Evolutionary conservation across 164 flowering plant species (phyloP), one percentile per base, ranked within the genome.

Genomic region (Paratinospora sagittata): DNA sequence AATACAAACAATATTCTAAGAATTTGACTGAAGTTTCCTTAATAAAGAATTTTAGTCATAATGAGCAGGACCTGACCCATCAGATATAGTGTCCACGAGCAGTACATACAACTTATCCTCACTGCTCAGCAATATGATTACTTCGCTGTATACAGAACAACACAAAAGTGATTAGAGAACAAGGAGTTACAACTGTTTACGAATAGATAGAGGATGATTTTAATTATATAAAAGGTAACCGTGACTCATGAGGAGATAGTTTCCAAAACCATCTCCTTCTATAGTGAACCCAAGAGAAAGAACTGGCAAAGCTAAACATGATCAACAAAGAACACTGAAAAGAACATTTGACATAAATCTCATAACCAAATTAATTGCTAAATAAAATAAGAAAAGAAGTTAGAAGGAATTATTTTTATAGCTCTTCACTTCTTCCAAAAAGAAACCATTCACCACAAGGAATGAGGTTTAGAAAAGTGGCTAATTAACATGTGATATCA

Each of bases 41-140:
- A 57, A 49, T 6, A 10, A 66, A 68, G 36, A 39, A 60, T 68
- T 68, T 74, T 69, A 75, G 71, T 78, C 70, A 76, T 75, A 76
- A 73, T 71, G 45, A 77, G 65, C 70, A 82, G 70, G 79, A 92
- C 97, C 95, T 87, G 88, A 73, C 65, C 78, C 86, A 77, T 83
- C 83, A 67, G 71, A 64, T 23, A 73, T 27, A 17, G 61, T 64
- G 61, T 74, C 78, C 62, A 81, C n/a, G 12, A 74, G 82, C 24
- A 89, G 78, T 61, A 84, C 75, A 75, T 88, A 89, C 45, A 89
- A 64, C 77, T 81, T 86, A 65, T 79, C 66, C 73, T 82, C 81
- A 68, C 91, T 86, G 84, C 94, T 89, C 73, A 73, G 74, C 67
- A 91, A 3, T 39, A 88, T 36, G 30, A 73, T 82, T 12, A 88